Evolutionary conservation across 495 filamentous ascomycete genomes (phyloP).

Genomic region (Trichoderma asperelloides): DNA sequence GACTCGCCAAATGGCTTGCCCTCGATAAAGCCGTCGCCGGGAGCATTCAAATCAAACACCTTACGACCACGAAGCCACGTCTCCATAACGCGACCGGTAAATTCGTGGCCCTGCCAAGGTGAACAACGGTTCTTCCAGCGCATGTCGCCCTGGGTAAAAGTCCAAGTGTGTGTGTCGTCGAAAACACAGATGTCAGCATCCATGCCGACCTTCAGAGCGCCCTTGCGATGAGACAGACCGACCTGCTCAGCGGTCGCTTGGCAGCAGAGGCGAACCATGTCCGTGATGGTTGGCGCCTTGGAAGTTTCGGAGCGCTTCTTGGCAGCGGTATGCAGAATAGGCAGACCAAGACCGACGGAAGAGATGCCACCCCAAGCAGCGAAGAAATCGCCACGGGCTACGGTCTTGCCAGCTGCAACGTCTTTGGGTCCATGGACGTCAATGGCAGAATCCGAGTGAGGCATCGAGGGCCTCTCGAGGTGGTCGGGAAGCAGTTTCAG

Average conservation of each 20-base stretch:
- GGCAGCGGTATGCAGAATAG: constrained; percentile 75
- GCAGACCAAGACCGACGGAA: constrained; percentile 83
- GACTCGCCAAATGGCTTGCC: constrained; percentile 31
- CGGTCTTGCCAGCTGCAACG: constrained; percentile 7
- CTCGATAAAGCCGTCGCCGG: constrained; percentile 30
- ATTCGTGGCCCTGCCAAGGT: constrained; percentile 77
- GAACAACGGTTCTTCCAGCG: constrained; percentile 92
- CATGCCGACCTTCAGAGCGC: constrained; percentile 71
- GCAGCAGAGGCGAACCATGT: constrained; percentile 78
- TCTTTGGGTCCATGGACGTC: constrained; percentile 25
- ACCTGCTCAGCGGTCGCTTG: constrained; percentile 87
- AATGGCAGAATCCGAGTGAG: constrained; percentile 37
- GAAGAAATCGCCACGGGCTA: constrained; percentile 71
- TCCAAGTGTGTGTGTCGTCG: constrained; percentile 72
- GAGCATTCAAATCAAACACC: constrained; percentile 51
- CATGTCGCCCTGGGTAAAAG: constrained; percentile 58
- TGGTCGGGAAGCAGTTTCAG: constrained; percentile 77
- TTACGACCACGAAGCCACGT: constrained; percentile 80
- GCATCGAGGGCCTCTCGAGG: constrained; percentile 36
- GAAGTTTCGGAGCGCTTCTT: constrained; percentile 37
- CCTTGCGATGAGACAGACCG: constrained; percentile 74
- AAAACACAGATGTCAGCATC: constrained; percentile 93
- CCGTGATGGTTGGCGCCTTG: constrained; percentile 47
- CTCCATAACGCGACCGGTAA: constrained; percentile 75
- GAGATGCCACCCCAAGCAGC: constrained; percentile 94